Evolutionary conservation across 148 eudicot genomes (phyloP).

Genomic region (Rhododendron ferrugineum): DNA sequence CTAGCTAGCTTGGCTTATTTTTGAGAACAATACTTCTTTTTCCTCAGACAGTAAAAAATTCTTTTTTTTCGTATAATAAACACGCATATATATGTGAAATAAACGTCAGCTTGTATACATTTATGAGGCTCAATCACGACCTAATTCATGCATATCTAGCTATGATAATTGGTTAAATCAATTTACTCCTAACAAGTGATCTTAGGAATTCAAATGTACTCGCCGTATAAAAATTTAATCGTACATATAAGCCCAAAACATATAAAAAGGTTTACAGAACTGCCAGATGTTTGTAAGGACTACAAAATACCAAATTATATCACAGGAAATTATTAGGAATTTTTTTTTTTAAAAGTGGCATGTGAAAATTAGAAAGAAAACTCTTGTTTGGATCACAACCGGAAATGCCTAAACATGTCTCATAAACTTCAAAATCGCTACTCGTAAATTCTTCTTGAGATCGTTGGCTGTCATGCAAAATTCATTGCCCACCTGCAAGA

Average conservation of each 20-base stretch:
- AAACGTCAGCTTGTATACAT: not conserved
- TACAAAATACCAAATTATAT: not conserved
- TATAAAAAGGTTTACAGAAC: not conserved
- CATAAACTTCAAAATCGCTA: not conserved
- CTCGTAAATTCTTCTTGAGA: slow-evolving; percentile 3
- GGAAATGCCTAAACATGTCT: not conserved
- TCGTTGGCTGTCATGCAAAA: not conserved
- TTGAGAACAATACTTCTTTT: no score
- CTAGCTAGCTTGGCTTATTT: not conserved
- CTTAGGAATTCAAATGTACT: not conserved
- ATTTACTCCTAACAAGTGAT: not conserved
- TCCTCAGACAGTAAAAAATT: no score
- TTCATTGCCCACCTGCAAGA: slow-evolving; percentile 6
- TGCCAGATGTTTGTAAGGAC: not conserved
- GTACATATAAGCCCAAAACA: not conserved
- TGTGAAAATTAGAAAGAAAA: not conserved
- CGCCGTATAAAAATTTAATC: not conserved
- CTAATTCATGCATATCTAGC: not conserved
- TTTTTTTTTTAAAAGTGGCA: not conserved
- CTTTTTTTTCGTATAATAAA: no score
- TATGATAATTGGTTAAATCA: not conserved
- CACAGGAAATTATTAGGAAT: not conserved
- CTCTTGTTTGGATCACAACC: not conserved
- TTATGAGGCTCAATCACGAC: not conserved
- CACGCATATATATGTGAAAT: no score